These are phyloP conservation scores for Lipomyces spencermartinsiae DNA, from an alignment of 805 yeast genomes.

Conservation along the genomic window DNA sequence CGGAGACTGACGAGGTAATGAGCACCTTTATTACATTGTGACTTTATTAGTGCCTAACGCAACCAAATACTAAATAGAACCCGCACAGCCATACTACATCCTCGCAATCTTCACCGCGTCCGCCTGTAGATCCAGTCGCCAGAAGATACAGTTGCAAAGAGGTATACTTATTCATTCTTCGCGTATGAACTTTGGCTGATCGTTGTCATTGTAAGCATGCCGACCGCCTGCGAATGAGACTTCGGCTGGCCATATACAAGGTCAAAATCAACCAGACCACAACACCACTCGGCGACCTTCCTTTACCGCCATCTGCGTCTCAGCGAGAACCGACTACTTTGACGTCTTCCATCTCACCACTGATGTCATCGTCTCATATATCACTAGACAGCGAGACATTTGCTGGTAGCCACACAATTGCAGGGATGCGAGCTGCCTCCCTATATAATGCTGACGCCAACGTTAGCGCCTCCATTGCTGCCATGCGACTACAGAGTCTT, in stretches of 20 bases:
- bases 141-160: constrained; percentile 8
- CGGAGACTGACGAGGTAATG: neutral
- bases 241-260: constrained; percentile 47
- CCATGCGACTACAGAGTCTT: constrained; percentile 12
- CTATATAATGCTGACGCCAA: constrained; percentile 12
- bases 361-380: neutral
- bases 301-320: neutral
- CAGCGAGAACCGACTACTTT: constrained; percentile 1
- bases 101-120: neutral
- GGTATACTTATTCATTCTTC: neutral
- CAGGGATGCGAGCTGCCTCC: constrained; percentile 12
- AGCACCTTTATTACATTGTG: neutral
- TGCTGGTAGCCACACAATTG: neutral
- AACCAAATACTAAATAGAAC: neutral
- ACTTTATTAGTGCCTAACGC: neutral
- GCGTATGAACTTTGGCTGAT: neutral
- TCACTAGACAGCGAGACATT: neutral
- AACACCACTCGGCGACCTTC: constrained; percentile 42
- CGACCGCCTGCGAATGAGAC: constrained; percentile 42
- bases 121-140: neutral
- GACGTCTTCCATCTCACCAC: constrained; percentile 2
- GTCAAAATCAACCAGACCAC: constrained; percentile 45
- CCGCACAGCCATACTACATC: neutral
- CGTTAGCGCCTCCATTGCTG: neutral
- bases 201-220: constrained; percentile 37